A percentile compares a stretch with the other conserved stretches of the same genome.
These are phyloP conservation scores for Tillandsia leiboldiana DNA, from an alignment of 176 grass and related monocot genomes.

Conservation along the genomic window DNA sequence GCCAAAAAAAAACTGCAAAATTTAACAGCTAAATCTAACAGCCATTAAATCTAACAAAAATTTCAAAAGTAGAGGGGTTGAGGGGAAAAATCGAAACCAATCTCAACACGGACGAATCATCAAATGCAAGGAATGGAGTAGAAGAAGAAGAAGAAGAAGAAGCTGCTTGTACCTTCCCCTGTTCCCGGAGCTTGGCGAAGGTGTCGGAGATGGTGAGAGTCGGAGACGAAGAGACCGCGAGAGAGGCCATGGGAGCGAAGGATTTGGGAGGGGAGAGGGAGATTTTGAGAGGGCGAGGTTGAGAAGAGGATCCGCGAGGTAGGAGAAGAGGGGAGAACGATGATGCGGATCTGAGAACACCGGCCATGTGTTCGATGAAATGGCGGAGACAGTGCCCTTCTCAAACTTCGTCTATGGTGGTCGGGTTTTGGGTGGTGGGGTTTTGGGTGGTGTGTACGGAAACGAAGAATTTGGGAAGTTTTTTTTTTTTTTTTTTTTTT, in stretches of 20 bases:
- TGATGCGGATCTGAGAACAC: slow-evolving; percentile 34
- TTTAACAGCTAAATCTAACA: no score
- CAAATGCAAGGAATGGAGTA: neutral
- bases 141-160: neutral
- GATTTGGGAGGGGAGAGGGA: slow-evolving; percentile 14
- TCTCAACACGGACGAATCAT: no score
- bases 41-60: no score
- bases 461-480: neutral
- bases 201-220: slow-evolving; percentile 55
- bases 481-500: no score
- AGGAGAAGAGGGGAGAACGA: neutral
- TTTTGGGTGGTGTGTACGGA: neutral
- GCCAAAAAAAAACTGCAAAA: no score
- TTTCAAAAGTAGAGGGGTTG: no score
- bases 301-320: slow-evolving; percentile 15
- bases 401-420: neutral
- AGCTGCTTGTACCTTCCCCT: slow-evolving; percentile 44
- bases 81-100: no score
- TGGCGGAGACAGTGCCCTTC: neutral
- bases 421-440: neutral
- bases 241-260: slow-evolving; percentile 2
- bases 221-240: slow-evolving; percentile 17
- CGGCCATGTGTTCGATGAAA: slow-evolving; percentile 17
- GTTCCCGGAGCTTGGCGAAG: slow-evolving; percentile 56
- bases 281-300: neutral